Evolutionary conservation across 2,329 filamentous ascomycete species (phyloP).

Genomic region (Fusarium liriodendri): DNA sequence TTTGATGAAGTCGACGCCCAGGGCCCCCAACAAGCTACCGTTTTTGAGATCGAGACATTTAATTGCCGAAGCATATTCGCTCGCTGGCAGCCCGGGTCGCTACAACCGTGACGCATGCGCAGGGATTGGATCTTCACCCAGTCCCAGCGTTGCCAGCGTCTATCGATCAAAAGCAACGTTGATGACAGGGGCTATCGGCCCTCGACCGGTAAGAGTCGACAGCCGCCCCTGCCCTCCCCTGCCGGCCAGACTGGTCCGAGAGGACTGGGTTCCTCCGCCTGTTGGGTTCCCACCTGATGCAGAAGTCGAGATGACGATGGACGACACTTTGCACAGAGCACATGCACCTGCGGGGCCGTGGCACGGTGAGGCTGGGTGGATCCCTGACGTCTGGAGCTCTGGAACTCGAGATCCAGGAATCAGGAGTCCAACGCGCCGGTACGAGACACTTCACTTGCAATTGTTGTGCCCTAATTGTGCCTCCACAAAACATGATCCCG

Average conservation of each 20-base stretch:
- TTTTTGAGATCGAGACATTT: constrained; percentile 5
- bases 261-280: constrained; percentile 24
- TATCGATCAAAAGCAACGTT: constrained; percentile 40
- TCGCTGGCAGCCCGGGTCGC: constrained; percentile 1
- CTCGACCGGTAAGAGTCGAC: constrained; percentile 23
- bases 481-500: constrained; percentile 36
- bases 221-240: constrained; percentile 16
- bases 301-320: constrained; percentile 41
- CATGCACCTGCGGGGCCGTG: constrained; percentile 41
- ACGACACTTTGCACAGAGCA: constrained; percentile 34
- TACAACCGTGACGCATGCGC: constrained; percentile 15
- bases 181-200: constrained; percentile 31
- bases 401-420: constrained; percentile 34
- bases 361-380: constrained; percentile 44
- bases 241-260: constrained; percentile 35
- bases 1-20: background rate
- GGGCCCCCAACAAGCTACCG: background rate
- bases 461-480: constrained; percentile 46
- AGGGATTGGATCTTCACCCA: constrained; percentile 35
- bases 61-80: background rate
- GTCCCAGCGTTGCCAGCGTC: constrained; percentile 26
- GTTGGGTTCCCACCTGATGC: constrained; percentile 33
- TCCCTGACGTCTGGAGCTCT: constrained; percentile 39
- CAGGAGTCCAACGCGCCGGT: constrained; percentile 41
- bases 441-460: constrained; percentile 36